A percentile compares a stretch with the other conserved stretches of the same genome.
These are phyloP conservation scores for Xylaria digitata DNA, from an alignment of 2,329 filamentous ascomycete genomes.

Conservation along the genomic window DNA sequence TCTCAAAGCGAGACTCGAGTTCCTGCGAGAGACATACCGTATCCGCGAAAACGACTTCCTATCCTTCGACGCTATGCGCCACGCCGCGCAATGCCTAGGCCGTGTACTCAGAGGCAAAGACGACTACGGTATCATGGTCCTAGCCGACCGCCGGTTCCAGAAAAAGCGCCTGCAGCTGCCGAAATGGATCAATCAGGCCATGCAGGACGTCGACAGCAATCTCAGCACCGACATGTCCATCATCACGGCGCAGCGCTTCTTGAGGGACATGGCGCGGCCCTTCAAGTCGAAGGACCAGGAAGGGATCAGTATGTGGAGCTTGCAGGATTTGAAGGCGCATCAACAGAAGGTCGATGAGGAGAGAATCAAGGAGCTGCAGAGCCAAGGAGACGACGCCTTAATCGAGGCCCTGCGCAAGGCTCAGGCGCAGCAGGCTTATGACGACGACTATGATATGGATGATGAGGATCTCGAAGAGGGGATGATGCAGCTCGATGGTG, in stretches of 20 bases:
- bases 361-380: slow-evolving; percentile 71
- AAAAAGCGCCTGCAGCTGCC: slow-evolving; percentile 91
- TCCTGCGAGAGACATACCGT: slow-evolving; percentile 94
- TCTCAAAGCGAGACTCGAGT: slow-evolving; percentile 93
- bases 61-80: slow-evolving; percentile 99
- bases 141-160: slow-evolving; percentile 92
- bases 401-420: slow-evolving; percentile 45
- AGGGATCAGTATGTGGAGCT: slow-evolving; percentile 91
- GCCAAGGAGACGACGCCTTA: slow-evolving; percentile 54
- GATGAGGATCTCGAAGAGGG: slow-evolving; percentile 65
- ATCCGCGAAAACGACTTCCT: slow-evolving; percentile 98
- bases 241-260: slow-evolving; percentile 86
- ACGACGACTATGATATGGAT: slow-evolving; percentile 63
- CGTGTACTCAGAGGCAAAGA: slow-evolving; percentile 96
- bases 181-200: slow-evolving; percentile 94
- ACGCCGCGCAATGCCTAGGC: slow-evolving; percentile 94
- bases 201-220: slow-evolving; percentile 87
- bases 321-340: slow-evolving; percentile 80
- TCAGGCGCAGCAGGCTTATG: slow-evolving; percentile 44
- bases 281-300: slow-evolving; percentile 87
- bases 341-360: slow-evolving; percentile 80
- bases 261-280: slow-evolving; percentile 91
- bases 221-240: slow-evolving; percentile 96
- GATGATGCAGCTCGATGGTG: slow-evolving; percentile 62
- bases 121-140: slow-evolving; percentile 99